Conservation (phyloP, 805 yeast species). For the Ogataea paradorogensis region DNA sequence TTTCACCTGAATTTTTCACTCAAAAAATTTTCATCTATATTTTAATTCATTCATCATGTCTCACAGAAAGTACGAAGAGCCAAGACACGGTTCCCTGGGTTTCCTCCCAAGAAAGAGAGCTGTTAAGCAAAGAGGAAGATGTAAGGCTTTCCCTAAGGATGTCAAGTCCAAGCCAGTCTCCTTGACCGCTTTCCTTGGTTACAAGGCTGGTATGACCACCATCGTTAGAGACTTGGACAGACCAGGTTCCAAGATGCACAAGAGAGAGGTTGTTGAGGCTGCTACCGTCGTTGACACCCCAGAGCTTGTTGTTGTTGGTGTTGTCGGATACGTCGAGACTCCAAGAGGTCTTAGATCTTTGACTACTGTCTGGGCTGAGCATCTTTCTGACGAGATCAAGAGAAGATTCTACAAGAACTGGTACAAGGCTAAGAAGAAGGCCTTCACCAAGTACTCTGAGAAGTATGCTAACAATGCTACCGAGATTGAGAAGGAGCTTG, state of each 20-base stretch:
- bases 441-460: constrained; percentile 99
- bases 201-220: constrained; percentile 99
- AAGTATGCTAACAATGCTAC: constrained; percentile 92
- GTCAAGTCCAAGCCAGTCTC: constrained; percentile 97
- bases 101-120: constrained; percentile 99
- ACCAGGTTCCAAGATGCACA: constrained; percentile 99
- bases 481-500: constrained; percentile 91
- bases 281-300: constrained; percentile 99
- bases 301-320: constrained; percentile 98
- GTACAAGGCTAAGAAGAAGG: constrained; percentile 99
- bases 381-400: constrained; percentile 97
- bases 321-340: constrained; percentile 99
- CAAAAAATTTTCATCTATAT: constrained; percentile 7
- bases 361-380: constrained; percentile 99
- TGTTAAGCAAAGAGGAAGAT: constrained; percentile 96
- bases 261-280: constrained; percentile 99
- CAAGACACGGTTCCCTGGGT: constrained; percentile 99
- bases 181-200: constrained; percentile 99
- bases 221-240: constrained; percentile 99
- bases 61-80: constrained; percentile 99
- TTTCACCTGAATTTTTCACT: background rate
- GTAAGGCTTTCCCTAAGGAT: constrained; percentile 99
- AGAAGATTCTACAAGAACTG: constrained; percentile 99
- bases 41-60: constrained; percentile 58
- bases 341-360: constrained; percentile 99